Evolutionary conservation across 306 rosid genomes (phyloP), one percentile per base, ranked within the genome.

Genomic region (Vigna hirtella): DNA sequence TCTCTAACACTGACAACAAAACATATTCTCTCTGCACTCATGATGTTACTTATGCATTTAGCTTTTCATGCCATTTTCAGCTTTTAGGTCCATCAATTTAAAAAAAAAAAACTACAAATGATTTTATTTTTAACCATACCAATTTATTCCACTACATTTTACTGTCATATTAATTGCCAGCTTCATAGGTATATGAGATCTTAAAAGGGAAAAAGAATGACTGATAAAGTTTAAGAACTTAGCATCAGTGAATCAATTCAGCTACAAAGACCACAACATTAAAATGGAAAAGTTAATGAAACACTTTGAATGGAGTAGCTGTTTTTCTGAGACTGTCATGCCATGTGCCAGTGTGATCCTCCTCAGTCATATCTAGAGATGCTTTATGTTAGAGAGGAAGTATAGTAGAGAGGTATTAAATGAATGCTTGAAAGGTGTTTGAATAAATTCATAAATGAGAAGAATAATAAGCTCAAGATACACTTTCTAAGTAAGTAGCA

Each of bases 221-320:
- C 32, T 13, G 18, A 28, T 63, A 3, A 63, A 63, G 9, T 65
- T 66, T 20, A 20, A 42, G 17, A 42, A 32, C 3, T 66, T 20
- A 43, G 6, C 53, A 66, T 42, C 20, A 17, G 28, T 65, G 40
- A 53, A 18, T 16, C 10, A 55, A 38, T 30, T 70, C 75, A 30
- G 4, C 6, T 15, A n/a, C 6, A 28, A 30, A 30, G 6, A 50
- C 10, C 9, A 70, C 47, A 61, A 7, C 13, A 50, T 32, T 76
- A 50, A 34, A 68, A 68, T 68, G 18, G 72, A 66, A 2, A 9
- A 69, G 58, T 48, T 69, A 48, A 24, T 68, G 58, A 15, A 67
- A 65, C 70, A 38, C n/a, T 38, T 12, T 9, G 14, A 55, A 55
- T 38, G 4, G 22, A 64, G 10, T 17, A 68, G 28, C 73, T 45